A percentile compares a stretch with the other conserved stretches of the same genome.
phyloP scores from a whole-genome alignment of 2,329 filamentous ascomycete genomes.

The Aureobasidium subglaciale region DNA sequence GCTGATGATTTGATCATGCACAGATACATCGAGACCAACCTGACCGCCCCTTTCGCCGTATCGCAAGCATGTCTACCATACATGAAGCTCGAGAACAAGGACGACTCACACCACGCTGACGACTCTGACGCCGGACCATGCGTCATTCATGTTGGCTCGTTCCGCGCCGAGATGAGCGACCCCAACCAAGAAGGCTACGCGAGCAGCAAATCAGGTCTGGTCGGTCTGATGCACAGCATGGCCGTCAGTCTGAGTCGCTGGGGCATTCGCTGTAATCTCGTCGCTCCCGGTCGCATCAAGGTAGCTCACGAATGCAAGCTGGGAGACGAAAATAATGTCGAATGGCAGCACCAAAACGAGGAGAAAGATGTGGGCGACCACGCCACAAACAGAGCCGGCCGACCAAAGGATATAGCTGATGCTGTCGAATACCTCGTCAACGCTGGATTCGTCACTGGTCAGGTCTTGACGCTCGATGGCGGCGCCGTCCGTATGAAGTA shows the following conservation, averaged over 20 bases:
- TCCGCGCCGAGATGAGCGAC: conserved; percentile 43
- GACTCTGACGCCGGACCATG: conserved; percentile 23
- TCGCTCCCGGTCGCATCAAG: conserved; percentile 46
- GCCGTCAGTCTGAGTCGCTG: conserved; percentile 36
- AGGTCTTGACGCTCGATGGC: conserved; percentile 39
- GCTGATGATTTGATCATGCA: conserved; percentile 18
- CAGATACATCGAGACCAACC: conserved; percentile 33
- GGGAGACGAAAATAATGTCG: conserved; percentile 33
- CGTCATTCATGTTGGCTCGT: conserved; percentile 43
- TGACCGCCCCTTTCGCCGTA: conserved; percentile 30
- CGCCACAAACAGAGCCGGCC: conserved; percentile 42
- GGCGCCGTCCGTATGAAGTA: conserved; percentile 34
- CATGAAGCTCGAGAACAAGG: conserved; percentile 21
- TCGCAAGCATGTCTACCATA: conserved; percentile 26
- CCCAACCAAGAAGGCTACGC: conserved; percentile 44
- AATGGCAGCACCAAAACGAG: conserved; percentile 36
- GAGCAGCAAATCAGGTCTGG: conserved; percentile 40
- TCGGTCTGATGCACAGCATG: conserved; percentile 45
- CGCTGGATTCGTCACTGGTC: conserved; percentile 36
- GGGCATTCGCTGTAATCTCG: conserved; percentile 39
- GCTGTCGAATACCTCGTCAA: conserved; percentile 35
- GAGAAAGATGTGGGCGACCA: conserved; percentile 42
- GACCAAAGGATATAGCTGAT: conserved; percentile 38
- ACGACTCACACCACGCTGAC: conserved; percentile 17
- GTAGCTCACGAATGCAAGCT: conserved; percentile 36